Percentiles rank a stretch among this genome's conserved stretches.
Conservation (phyloP, 169 alveolate genomes). For the Plasmodium malariae region DNA sequence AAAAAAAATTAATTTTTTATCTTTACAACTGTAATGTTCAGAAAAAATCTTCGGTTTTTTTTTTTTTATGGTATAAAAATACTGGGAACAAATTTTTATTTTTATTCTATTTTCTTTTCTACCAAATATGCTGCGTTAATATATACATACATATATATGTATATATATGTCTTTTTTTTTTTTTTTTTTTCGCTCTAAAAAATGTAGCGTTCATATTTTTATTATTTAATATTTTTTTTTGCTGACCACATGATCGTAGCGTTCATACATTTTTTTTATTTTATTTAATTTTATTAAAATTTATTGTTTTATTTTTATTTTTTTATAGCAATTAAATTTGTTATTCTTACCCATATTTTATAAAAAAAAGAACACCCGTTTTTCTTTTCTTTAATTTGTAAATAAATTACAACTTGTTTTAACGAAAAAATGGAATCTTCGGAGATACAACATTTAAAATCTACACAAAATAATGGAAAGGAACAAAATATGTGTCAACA, state of each 20-base stretch:
- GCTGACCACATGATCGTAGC: too few relatives aligned
- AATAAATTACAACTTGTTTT: constrained; percentile 12
- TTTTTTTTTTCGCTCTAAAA: constrained; percentile 6
- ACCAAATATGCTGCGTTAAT: constrained; percentile 2
- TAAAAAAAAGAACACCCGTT: not conserved
- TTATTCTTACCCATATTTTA: constrained; percentile 5
- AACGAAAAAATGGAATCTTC: constrained; percentile 55
- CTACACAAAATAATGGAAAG: constrained; percentile 20
- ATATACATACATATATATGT: not conserved
- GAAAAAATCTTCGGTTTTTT: constrained; percentile 25
- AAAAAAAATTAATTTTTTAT: not conserved
- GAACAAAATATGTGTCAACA: constrained; percentile 29
- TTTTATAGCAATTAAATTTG: constrained; percentile 6
- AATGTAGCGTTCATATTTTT: not conserved
- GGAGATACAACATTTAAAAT: constrained; percentile 47
- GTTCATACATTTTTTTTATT: not conserved
- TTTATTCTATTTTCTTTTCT: constrained; percentile 29
- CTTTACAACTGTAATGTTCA: constrained; percentile 35
- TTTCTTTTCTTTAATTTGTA: constrained; percentile 17
- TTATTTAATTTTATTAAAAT: too few relatives aligned
- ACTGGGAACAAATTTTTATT: constrained; percentile 17
- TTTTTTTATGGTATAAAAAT: constrained; percentile 1
- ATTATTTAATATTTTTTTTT: too few relatives aligned
- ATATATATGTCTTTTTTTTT: not conserved
- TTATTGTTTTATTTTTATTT: constrained; percentile 12